Evolutionary conservation across 345 rosid genomes (phyloP).

Genomic region (Reutealis trisperma): DNA sequence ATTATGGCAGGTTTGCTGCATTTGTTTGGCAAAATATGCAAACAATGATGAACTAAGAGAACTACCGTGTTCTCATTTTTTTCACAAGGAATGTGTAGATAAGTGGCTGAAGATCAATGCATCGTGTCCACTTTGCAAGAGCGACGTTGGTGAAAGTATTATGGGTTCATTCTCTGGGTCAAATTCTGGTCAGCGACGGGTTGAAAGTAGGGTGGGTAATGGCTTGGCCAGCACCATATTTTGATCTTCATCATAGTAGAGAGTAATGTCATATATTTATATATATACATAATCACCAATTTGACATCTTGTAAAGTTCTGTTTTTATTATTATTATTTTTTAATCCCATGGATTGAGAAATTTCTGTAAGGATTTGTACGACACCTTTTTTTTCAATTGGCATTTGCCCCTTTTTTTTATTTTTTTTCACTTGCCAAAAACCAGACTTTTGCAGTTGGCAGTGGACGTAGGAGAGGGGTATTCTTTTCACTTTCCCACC

Average conservation of each 20-base stretch:
- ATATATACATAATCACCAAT: conserved; percentile 10
- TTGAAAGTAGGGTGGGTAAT: conserved; percentile 39
- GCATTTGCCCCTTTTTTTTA: neutral
- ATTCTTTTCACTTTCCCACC: no score
- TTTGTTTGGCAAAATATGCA: conserved; percentile 90
- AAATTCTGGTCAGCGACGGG: conserved; percentile 41
- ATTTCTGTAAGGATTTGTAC: neutral
- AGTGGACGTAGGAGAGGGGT: no score
- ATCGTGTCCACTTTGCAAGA: conserved; percentile 93
- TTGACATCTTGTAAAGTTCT: conserved; percentile 18
- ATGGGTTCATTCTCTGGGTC: conserved; percentile 42
- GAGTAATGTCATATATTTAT: conserved; percentile 1
- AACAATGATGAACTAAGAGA: conserved; percentile 93
- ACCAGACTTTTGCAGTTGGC: neutral
- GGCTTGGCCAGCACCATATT: conserved; percentile 35
- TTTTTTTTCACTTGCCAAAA: neutral
- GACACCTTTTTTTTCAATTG: neutral
- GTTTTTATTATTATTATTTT: neutral
- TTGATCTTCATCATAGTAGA: conserved; percentile 20
- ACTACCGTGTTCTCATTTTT: conserved; percentile 83
- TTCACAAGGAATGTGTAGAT: conserved; percentile 95
- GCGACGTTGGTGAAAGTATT: conserved; percentile 63
- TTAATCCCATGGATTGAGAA: neutral
- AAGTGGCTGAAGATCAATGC: conserved; percentile 98
- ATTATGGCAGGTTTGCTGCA: conserved; percentile 76